These are phyloP conservation scores for Neolecta irregularis DNA, from an alignment of 1,139 yeast genomes.

Conservation along the genomic window DNA sequence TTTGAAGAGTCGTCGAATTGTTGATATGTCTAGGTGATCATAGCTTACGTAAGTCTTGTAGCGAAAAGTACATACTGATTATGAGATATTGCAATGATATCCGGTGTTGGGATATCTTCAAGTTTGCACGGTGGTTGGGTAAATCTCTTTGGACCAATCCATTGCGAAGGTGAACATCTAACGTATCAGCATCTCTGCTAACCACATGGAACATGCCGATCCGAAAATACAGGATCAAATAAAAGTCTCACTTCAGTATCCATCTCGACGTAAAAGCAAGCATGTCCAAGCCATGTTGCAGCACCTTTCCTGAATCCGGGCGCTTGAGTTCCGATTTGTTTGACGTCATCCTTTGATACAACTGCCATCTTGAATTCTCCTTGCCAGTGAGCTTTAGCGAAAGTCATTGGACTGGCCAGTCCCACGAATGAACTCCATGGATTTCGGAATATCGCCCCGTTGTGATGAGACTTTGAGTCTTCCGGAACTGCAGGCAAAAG, in stretches of 20 bases:
- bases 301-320: too few species aligned
- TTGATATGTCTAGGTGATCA: conserved; percentile 14
- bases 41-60: conserved; percentile 7
- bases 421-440: conserved; percentile 8
- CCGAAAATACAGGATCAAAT: conserved; percentile 14
- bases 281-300: conserved; percentile 17
- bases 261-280: conserved; percentile 13
- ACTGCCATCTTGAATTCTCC: too few species aligned
- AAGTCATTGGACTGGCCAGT: conserved; percentile 1
- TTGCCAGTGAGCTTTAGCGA: background rate
- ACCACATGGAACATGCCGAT: conserved; percentile 3
- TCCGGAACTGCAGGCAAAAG: too few species aligned
- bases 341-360: conserved; percentile 5
- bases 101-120: conserved; percentile 46
- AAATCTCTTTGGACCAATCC: conserved; percentile 67
- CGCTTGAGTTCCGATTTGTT: background rate
- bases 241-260: conserved; percentile 12
- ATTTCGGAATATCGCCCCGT: too few species aligned
- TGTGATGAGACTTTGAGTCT: too few species aligned
- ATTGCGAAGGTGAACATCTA: conserved; percentile 26
- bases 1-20: conserved; percentile 9
- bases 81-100: conserved; percentile 69
- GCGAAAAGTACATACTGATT: conserved; percentile 45
- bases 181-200: background rate
- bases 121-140: conserved; percentile 54